Evolutionary conservation across 441 rosid genomes (phyloP), one percentile per base, ranked within the genome.

Genomic region (Aleurites moluccanus): DNA sequence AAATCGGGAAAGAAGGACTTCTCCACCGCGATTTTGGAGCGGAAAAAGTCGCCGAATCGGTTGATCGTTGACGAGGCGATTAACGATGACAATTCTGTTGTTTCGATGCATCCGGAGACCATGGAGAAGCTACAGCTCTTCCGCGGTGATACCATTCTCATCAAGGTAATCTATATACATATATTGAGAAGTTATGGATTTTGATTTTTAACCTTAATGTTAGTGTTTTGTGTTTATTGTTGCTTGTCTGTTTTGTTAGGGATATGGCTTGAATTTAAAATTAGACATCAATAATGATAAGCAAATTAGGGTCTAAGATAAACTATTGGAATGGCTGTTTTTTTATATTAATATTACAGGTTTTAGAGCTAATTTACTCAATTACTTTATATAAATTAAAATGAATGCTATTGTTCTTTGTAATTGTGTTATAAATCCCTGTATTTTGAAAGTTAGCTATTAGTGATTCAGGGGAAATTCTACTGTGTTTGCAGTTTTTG

Each of bases 61-160:
- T 87, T 91, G 28, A 77, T 93, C 63, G 97, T 92, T 20, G 94
- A 93, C 53, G 98, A 93, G 77, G 92, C 98, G 10, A 40, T 84
- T 64, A 93, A 90, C 80, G 98, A 93, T 67, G 97, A 93, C 56
- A 93, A 91, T 83, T 93, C 98, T 2, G 94, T 91, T 11, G 92
- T 89, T 57, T 60, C 90, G 10, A 82, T 93, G 47, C 91, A 93
- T 62, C 96, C 97, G 3, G 83, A 88, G 4, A 88, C 98, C 72
- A 91, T 91, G 98, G 98, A 90, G 84, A 93, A 89, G 86, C 97
- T 91, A 76, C 97, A 91, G 83, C 89, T 91, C 62, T 93, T 93
- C 72, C 93, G 95, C 20, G 93, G 95, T 8, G 93, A 93, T 60
- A 89, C 98, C 1, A 87, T 91, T 77, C 85, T 90, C 69, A 82